A percentile compares a stretch with the other conserved stretches of the same genome.
These are phyloP conservation scores for Amylocarpus encephaloides DNA, from an alignment of 2,329 filamentous ascomycete genomes.

Conservation along the genomic window DNA sequence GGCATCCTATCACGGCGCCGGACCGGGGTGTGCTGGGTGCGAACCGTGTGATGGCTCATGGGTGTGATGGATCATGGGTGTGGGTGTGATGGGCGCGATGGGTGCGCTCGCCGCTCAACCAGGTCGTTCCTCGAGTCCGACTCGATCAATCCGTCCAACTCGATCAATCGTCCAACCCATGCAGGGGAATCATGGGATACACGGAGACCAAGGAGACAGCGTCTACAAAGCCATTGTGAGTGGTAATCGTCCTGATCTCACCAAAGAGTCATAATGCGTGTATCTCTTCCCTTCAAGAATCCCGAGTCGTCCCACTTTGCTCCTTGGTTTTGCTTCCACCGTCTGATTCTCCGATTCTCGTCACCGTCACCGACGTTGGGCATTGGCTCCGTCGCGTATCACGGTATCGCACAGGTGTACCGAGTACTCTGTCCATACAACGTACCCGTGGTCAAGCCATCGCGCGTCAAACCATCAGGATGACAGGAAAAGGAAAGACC, in stretches of 20 bases:
- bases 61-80: too few relatives aligned
- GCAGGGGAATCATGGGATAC: background rate
- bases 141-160: background rate
- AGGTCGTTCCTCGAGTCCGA: background rate
- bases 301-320: constrained; percentile 11
- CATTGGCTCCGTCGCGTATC: background rate
- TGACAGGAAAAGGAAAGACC: constrained; percentile 1
- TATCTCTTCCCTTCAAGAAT: constrained; percentile 1
- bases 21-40: background rate
- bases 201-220: constrained; percentile 6
- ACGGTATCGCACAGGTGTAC: background rate
- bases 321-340: constrained; percentile 1
- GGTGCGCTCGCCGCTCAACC: constrained; percentile 1
- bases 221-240: constrained; percentile 27
- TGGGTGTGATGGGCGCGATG: too few relatives aligned
- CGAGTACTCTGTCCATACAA: too few relatives aligned
- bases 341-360: background rate
- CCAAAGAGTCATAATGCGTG: constrained; percentile 2
- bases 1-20: constrained; percentile 14
- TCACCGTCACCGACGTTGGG: constrained; percentile 7
- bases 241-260: constrained; percentile 10
- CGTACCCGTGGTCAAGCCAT: constrained; percentile 8
- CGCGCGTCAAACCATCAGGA: constrained; percentile 2
- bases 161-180: too few relatives aligned
- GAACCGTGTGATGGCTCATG: too few relatives aligned